A percentile compares a stretch with the other conserved stretches of the same genome.
These are phyloP conservation scores for Colletotrichum liaoningense DNA, from an alignment of 2,329 filamentous ascomycete genomes.

Conservation along the genomic window DNA sequence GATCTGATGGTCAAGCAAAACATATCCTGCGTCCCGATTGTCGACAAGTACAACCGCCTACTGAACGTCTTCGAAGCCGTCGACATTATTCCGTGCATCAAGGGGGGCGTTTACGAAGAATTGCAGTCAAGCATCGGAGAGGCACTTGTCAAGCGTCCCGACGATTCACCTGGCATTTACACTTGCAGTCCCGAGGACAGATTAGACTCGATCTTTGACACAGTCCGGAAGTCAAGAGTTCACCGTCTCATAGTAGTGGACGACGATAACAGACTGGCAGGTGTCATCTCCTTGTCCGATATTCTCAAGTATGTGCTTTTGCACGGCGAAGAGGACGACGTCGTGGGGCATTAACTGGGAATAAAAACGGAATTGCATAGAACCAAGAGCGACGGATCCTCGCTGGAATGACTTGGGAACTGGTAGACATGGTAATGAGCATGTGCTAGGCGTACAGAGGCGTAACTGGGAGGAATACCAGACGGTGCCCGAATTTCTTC, in stretches of 20 bases:
- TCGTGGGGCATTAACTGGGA: slow-evolving; percentile 11
- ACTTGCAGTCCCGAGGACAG: slow-evolving; percentile 93
- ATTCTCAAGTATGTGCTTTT: slow-evolving; percentile 95
- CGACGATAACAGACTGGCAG: slow-evolving; percentile 85
- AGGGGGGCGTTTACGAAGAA: slow-evolving; percentile 92
- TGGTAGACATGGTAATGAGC: slow-evolving; percentile 38
- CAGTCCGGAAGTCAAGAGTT: slow-evolving; percentile 92
- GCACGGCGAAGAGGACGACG: slow-evolving; percentile 73
- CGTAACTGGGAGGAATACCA: slow-evolving; percentile 36
- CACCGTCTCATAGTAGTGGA: slow-evolving; percentile 95
- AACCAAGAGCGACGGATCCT: slow-evolving; percentile 34
- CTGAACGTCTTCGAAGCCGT: slow-evolving; percentile 98
- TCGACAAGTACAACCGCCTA: slow-evolving; percentile 81
- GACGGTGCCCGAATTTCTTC: slow-evolving; percentile 29
- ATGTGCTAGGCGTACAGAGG: slow-evolving; percentile 48
- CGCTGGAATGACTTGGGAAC: slow-evolving; percentile 35
- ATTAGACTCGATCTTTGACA: slow-evolving; percentile 96
- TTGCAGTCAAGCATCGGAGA: slow-evolving; percentile 88
- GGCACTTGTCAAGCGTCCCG: slow-evolving; percentile 85
- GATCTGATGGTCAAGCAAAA: slow-evolving; percentile 92
- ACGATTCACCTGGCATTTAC: slow-evolving; percentile 96
- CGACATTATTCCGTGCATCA: slow-evolving; percentile 96
- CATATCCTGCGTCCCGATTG: slow-evolving; percentile 93
- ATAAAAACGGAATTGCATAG: slow-evolving; percentile 31
- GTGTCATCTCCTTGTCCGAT: slow-evolving; percentile 93